These are phyloP conservation scores for Cryphonectria parasitica DNA, from an alignment of 2,329 filamentous ascomycete genomes.

Conservation along the genomic window DNA sequence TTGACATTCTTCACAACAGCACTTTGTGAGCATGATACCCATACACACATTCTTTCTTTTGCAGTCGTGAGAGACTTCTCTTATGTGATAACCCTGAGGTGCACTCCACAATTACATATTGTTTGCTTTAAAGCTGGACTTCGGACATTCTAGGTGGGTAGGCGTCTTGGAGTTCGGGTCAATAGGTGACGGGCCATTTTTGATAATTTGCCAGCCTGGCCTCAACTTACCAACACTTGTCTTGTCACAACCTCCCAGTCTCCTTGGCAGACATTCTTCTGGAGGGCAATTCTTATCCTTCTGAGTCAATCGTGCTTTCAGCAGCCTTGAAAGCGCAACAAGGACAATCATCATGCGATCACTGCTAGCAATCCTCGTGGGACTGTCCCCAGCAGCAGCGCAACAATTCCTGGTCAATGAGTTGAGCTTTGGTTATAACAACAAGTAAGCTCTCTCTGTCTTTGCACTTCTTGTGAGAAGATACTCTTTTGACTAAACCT, in stretches of 20 bases:
- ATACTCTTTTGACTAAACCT: not conserved
- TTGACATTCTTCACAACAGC: slow-evolving; percentile 9
- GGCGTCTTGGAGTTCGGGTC: slow-evolving; percentile 26
- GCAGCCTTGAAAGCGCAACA: not conserved
- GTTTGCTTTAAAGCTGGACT: slow-evolving; percentile 21
- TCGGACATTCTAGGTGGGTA: slow-evolving; percentile 22
- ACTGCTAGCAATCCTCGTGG: slow-evolving; percentile 43
- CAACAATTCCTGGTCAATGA: slow-evolving; percentile 69
- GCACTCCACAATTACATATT: slow-evolving; percentile 6
- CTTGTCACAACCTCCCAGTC: slow-evolving; percentile 6
- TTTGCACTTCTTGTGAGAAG: not conserved
- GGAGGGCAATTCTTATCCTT: not conserved
- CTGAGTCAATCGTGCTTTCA: not conserved
- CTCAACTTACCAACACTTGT: slow-evolving; percentile 21
- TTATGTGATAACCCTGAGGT: not conserved
- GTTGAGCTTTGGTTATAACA: slow-evolving; percentile 76
- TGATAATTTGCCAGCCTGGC: slow-evolving; percentile 30
- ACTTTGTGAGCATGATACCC: slow-evolving; percentile 12
- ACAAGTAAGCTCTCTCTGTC: slow-evolving; percentile 49
- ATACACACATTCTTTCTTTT: slow-evolving; percentile 5
- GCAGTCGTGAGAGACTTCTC: not conserved
- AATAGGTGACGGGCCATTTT: slow-evolving; percentile 21
- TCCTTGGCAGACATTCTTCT: not conserved
- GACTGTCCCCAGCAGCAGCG: slow-evolving; percentile 58
- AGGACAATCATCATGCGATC: slow-evolving; percentile 48